Percentiles rank a stretch among this genome's conserved stretches.
phyloP scores from a whole-genome alignment of 768 basidiomycete species.

The Hygrocybe coccinea region DNA sequence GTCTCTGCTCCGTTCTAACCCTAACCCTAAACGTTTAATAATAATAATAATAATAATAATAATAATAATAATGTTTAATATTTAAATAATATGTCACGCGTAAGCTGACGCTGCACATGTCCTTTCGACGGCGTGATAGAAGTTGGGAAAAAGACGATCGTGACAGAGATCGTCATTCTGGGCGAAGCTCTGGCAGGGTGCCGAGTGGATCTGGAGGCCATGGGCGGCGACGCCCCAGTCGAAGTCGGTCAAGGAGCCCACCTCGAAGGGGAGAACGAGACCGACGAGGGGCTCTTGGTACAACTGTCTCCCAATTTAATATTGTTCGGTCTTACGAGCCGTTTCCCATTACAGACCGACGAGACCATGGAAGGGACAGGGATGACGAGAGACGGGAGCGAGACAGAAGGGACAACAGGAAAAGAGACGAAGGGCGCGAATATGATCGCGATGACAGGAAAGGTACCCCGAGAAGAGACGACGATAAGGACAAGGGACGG shows the following conservation, averaged over 20 bases:
- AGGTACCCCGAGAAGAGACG: slow-evolving; percentile 33
- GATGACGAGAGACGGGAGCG: slow-evolving; percentile 40
- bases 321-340: not conserved
- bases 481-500: slow-evolving; percentile 21
- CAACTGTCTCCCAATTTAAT: slow-evolving; percentile 14
- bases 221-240: slow-evolving; percentile 20
- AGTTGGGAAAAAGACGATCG: slow-evolving; percentile 57
- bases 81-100: no score
- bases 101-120: no score
- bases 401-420: slow-evolving; percentile 32
- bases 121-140: slow-evolving; percentile 57
- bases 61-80: no score
- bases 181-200: not conserved
- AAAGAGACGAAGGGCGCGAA: slow-evolving; percentile 23
- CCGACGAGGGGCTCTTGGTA: slow-evolving; percentile 27
- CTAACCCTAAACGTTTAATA: no score
- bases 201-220: slow-evolving; percentile 27
- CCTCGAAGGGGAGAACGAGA: slow-evolving; percentile 39
- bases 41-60: no score
- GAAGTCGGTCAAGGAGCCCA: slow-evolving; percentile 48
- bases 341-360: slow-evolving; percentile 27
- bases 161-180: slow-evolving; percentile 1
- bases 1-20: slow-evolving; percentile 23
- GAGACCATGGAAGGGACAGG: slow-evolving; percentile 38
- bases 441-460: slow-evolving; percentile 35